Evolutionary conservation across 129 eudicot genomes (phyloP), one percentile per base, ranked within the genome.

Genomic region (Smallanthus sonchifolius): DNA sequence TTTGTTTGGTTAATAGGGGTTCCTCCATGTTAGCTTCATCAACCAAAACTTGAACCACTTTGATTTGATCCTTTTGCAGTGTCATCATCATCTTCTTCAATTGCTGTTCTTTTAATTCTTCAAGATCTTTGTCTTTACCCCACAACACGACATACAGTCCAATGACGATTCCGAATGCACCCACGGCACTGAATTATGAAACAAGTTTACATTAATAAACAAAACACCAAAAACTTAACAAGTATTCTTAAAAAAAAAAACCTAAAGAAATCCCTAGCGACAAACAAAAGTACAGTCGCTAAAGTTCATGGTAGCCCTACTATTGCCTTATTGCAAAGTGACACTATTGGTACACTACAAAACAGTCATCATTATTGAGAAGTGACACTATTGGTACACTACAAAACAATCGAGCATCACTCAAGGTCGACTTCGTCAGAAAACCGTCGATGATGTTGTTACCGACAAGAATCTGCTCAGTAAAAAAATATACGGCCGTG

Each of bases 91-190:
- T 42, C 37, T 42, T 71, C 72, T 79, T 79, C 67, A 42, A 39
- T 44, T 55, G 69, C 68, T 80, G 81, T 44, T 47, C 73, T 15
- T 69, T 73, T 36, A 55, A 17, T 52, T 75, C 84, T 73, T 78
- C 71, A 17, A 80, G 56, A 57, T 87, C 97, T 78, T 87, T 80
- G 15, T 94, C 87, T 84, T 91, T 88, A 10, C 97, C 95, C 95
- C 97, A 91, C 16, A 91, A 74, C 67, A 91, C 90, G 0, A 73
- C 77, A 70, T 92, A 89, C 34, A 92, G 56, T 75, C 98, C 98
- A 15, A 77, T 51, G 19, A 92, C 69, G 74, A 87, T 89, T 20
- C 83, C 86, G 51, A 84, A 20, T 67, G 90, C 88, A 52, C 98
- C 98, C 44, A 86, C 20, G 67, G 77, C 68, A 45, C 98, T 92